Percentiles rank a stretch among this genome's conserved stretches.
Conservation (phyloP, 78 protist species). For the Bigelowiella natans region DNA sequence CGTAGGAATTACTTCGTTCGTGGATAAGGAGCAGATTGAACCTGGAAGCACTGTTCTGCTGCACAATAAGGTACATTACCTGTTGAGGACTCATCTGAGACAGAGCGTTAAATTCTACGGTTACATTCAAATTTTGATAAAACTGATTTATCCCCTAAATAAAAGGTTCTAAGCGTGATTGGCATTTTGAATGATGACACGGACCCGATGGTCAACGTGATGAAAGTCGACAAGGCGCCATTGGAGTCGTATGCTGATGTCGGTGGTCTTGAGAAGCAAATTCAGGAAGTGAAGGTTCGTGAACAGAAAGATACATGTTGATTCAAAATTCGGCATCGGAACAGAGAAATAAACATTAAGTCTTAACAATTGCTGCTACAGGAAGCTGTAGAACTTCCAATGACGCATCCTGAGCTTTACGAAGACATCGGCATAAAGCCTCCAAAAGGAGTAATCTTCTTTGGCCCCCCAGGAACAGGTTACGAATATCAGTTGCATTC, state of each 20-base stretch:
- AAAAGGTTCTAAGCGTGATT: slow-evolving; percentile 55
- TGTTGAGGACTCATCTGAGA: background rate
- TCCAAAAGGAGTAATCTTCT: slow-evolving; percentile 98
- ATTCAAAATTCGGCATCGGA: background rate
- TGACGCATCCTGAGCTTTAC: slow-evolving; percentile 97
- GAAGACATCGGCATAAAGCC: slow-evolving; percentile 97
- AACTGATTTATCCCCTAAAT: no score
- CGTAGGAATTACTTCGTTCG: slow-evolving; percentile 88
- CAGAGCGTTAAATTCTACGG: background rate
- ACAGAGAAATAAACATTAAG: background rate
- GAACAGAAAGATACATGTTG: no score
- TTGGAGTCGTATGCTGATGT: slow-evolving; percentile 94
- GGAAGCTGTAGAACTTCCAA: slow-evolving; percentile 98
- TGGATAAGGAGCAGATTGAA: slow-evolving; percentile 90
- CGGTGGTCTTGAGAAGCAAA: slow-evolving; percentile 95
- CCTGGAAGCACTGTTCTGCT: slow-evolving; percentile 83
- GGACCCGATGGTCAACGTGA: slow-evolving; percentile 95
- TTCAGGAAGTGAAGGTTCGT: slow-evolving; percentile 51
- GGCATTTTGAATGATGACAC: slow-evolving; percentile 90
- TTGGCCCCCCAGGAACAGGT: slow-evolving; percentile 96
- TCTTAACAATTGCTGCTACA: background rate
- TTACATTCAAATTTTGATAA: no score
- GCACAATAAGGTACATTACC: slow-evolving; percentile 62
- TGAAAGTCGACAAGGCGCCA: slow-evolving; percentile 95
- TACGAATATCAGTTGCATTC: background rate